Conservation (phyloP, 345 rosid genomes). For the Salix dunnii region DNA sequence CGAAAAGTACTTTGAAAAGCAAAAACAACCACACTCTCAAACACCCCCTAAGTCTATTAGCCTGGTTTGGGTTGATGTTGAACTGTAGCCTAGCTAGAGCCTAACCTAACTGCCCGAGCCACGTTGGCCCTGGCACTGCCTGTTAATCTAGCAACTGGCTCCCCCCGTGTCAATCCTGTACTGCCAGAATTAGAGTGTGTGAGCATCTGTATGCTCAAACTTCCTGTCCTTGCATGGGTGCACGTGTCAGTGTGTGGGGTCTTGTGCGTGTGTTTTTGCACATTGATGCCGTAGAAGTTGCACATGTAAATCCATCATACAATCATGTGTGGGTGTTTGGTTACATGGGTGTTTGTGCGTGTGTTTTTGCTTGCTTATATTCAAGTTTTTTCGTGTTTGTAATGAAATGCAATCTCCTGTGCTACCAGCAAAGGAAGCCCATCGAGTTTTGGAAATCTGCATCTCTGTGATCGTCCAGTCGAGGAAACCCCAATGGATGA, state of each 20-base stretch:
- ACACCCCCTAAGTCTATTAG: not conserved
- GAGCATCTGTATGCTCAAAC: not conserved
- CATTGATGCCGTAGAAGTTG: not conserved
- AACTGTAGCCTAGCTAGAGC: not conserved
- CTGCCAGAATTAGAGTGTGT: not conserved
- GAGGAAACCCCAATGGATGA: too few species aligned
- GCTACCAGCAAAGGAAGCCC: conserved; percentile 53
- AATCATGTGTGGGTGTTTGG: not conserved
- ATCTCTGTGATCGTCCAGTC: conserved; percentile 16
- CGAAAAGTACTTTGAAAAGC: too few species aligned
- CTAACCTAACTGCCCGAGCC: not conserved
- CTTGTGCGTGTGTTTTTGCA: not conserved
- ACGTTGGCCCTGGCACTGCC: not conserved
- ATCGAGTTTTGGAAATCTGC: conserved; percentile 55
- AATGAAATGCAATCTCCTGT: not conserved
- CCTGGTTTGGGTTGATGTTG: not conserved
- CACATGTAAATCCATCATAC: not conserved
- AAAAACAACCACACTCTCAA: too few species aligned
- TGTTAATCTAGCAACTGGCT: not conserved
- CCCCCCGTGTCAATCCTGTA: not conserved
- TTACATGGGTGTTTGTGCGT: too few species aligned
- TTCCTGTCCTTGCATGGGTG: not conserved
- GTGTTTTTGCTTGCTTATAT: not conserved
- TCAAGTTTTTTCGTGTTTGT: not conserved
- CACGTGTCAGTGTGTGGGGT: not conserved